Percentiles rank a stretch among this genome's conserved stretches.
phyloP scores from a whole-genome alignment of 2,329 filamentous ascomycete species.

The Penicillium sp. region DNA sequence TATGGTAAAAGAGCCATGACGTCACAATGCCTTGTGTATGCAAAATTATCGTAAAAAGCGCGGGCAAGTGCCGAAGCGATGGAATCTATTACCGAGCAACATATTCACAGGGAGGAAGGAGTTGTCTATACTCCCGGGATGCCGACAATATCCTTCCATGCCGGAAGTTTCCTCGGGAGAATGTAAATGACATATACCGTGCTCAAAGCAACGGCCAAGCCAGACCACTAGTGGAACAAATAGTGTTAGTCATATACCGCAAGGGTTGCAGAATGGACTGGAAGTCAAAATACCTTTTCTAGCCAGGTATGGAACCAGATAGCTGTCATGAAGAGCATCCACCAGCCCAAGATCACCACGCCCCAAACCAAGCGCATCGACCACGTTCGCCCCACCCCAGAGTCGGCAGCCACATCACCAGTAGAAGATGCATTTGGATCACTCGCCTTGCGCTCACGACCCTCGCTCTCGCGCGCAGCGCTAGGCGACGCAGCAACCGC shows the following conservation, averaged over 20 bases:
- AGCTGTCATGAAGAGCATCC: slow-evolving; percentile 98
- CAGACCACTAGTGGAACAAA: slow-evolving; percentile 42
- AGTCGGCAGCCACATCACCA: slow-evolving; percentile 38
- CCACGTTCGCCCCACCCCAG: slow-evolving; percentile 54
- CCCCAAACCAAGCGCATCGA: slow-evolving; percentile 47
- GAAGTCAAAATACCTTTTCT: slow-evolving; percentile 65
- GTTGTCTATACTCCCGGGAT: slow-evolving; percentile 34
- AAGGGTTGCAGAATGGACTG: neutral
- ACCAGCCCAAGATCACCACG: slow-evolving; percentile 69
- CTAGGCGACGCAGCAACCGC: slow-evolving; percentile 27
- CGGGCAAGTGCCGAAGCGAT: slow-evolving; percentile 2
- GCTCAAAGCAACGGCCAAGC: slow-evolving; percentile 46
- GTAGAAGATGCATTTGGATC: slow-evolving; percentile 10
- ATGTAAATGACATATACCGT: slow-evolving; percentile 52
- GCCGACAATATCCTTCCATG: slow-evolving; percentile 47
- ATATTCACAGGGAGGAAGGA: slow-evolving; percentile 9
- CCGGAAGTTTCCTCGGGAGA: slow-evolving; percentile 43
- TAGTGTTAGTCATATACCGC: slow-evolving; percentile 2
- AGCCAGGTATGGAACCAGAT: slow-evolving; percentile 99
- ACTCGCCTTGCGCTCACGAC: slow-evolving; percentile 35
- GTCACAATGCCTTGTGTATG: neutral
- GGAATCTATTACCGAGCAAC: slow-evolving; percentile 11
- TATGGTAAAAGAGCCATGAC: neutral
- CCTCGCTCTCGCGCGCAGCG: slow-evolving; percentile 27
- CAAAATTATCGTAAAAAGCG: neutral